Evolutionary conservation across 1,284 basidiomycete species (phyloP), one percentile per base, ranked within the genome.

Genomic region (Cryptococcus sp.): DNA sequence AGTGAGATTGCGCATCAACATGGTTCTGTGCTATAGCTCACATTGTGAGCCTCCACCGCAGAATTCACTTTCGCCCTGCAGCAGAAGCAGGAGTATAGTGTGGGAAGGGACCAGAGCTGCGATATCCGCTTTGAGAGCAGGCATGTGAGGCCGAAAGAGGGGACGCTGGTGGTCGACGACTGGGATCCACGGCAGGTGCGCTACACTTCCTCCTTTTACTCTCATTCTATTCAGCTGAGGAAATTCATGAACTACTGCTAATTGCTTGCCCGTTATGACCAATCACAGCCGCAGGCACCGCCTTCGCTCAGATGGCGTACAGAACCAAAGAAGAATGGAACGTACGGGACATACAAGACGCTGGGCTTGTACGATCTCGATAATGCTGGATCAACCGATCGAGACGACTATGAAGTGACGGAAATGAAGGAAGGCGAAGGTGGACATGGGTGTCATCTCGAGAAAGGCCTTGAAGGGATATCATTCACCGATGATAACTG

Each of bases 21-120:
- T 29, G 4, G 10, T 4, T 29, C 26, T 29, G 26, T 20, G n/a
- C 19, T 23, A 8, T 40, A 53, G 43, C 50, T 47, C 20, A 45
- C 50, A 7, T 5, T 20, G 15, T 22, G 11, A 19, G 38, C 16
- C 23, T 38, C 15, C 26, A 29, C 26, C 22, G 8, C 58, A 77
- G 75, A 64, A 37, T 77, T 73, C 64, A 69, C 70, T 6, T 74
- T 75, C 34, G 73, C 59, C 11, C 63, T 77, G 13, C 66, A 74
- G 54, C 70, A 70, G 50, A 57, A 62, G 29, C 62, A 57, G 40
- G 51, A 57, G n/a, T 77, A 75, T 50, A 60, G 62, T 16, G 56
- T 77, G 3, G 75, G 75, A 11, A 59, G 70, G 20, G 67, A 68
- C 16, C 62, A 68, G 52, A 44, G 46, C 8, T 65, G 62, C 43